These are phyloP conservation scores for Suhomyces terraborum DNA, from an alignment of 1,139 yeast genomes.

Conservation along the genomic window DNA sequence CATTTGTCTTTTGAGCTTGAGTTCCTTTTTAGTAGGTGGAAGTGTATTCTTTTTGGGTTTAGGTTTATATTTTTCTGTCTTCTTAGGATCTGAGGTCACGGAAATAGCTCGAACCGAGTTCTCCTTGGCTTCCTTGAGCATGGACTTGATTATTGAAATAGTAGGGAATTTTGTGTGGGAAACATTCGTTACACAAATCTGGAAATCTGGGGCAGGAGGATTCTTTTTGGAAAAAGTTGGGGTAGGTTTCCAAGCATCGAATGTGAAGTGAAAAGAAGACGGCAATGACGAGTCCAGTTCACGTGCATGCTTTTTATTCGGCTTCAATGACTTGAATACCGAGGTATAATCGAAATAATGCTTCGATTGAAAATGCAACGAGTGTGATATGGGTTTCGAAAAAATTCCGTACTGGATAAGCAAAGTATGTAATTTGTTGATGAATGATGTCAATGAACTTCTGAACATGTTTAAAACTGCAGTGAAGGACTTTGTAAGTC, in stretches of 20 bases:
- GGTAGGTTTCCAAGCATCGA: slow-evolving; percentile 84
- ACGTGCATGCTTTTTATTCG: background rate
- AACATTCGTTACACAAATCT: slow-evolving; percentile 61
- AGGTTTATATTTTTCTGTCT: slow-evolving; percentile 10
- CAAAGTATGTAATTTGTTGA: background rate
- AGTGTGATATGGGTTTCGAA: slow-evolving; percentile 14
- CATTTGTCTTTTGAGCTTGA: slow-evolving; percentile 25
- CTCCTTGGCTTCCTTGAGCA: slow-evolving; percentile 27
- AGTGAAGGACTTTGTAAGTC: background rate
- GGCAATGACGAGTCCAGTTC: background rate
- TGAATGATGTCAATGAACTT: background rate
- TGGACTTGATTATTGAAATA: slow-evolving; percentile 35
- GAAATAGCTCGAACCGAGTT: too few relatives aligned
- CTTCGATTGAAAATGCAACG: slow-evolving; percentile 17
- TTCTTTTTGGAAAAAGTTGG: slow-evolving; percentile 65
- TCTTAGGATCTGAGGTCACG: slow-evolving; percentile 6
- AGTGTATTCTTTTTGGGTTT: slow-evolving; percentile 15
- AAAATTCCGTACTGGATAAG: background rate
- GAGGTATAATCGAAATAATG: slow-evolving; percentile 42
- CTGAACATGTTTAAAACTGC: background rate
- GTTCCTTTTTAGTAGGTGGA: slow-evolving; percentile 21
- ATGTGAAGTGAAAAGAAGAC: slow-evolving; percentile 31
- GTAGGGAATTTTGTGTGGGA: slow-evolving; percentile 55
- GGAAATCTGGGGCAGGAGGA: slow-evolving; percentile 71
- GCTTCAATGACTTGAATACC: slow-evolving; percentile 39